Percentiles rank a stretch among this genome's conserved stretches.
phyloP scores from a whole-genome alignment of 2,329 filamentous ascomycete genomes.

The Verticillium klebahnii region DNA sequence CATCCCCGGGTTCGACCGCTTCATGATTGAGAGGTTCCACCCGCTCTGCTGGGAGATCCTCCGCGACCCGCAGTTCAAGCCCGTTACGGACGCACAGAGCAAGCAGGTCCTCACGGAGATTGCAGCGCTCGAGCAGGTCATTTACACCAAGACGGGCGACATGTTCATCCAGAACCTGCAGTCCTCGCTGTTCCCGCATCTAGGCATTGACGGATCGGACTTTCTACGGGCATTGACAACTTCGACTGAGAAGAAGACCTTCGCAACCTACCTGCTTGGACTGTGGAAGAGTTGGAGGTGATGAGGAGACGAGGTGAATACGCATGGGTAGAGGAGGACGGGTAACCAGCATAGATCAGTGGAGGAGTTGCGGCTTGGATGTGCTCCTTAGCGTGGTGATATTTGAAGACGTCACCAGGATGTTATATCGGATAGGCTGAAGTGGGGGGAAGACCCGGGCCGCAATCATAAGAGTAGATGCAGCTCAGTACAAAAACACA shows the following conservation, averaged over 20 bases:
- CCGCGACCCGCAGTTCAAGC: conserved; percentile 71
- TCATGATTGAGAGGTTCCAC: conserved; percentile 86
- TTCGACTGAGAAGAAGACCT: conserved; percentile 53
- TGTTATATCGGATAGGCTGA: background rate
- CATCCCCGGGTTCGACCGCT: conserved; percentile 86
- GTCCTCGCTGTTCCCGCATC: conserved; percentile 55
- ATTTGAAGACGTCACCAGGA: background rate
- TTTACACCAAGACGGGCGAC: conserved; percentile 85
- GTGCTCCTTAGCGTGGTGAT: background rate
- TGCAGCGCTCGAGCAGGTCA: conserved; percentile 78
- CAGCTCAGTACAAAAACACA: background rate
- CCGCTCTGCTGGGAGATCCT: conserved; percentile 87
- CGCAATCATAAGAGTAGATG: background rate
- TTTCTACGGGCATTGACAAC: conserved; percentile 57
- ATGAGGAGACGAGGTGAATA: background rate
- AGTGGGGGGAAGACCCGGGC: background rate
- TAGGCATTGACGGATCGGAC: conserved; percentile 59
- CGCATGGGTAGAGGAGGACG: background rate
- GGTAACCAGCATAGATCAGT: background rate
- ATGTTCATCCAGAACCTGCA: conserved; percentile 70
- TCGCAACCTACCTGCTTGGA: conserved; percentile 59
- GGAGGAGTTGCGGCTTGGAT: background rate
- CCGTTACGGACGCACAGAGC: conserved; percentile 77
- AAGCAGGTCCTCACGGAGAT: conserved; percentile 86
- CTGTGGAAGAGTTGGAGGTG: conserved; percentile 43